Conservation (phyloP, 192 early-diverging fungal species). For the Backusella tuberculispora region DNA sequence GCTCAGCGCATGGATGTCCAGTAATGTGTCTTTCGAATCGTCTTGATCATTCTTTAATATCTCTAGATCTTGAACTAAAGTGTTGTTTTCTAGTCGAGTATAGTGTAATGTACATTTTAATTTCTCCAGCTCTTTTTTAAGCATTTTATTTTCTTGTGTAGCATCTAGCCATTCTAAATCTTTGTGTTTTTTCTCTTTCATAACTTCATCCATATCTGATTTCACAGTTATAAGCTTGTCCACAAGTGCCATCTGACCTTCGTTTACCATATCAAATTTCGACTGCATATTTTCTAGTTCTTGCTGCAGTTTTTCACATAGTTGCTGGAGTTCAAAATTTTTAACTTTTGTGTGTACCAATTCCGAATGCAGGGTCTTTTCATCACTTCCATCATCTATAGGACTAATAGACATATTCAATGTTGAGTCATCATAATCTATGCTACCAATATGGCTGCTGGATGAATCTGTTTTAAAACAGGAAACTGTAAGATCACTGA, state of each 20-base stretch:
- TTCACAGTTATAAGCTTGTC: slow-evolving; percentile 38
- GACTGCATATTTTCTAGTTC: slow-evolving; percentile 32
- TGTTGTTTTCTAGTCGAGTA: background rate
- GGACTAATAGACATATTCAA: background rate
- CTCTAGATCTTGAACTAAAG: background rate
- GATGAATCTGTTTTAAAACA: slow-evolving; percentile 5
- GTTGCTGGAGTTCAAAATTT: slow-evolving; percentile 40
- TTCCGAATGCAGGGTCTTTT: slow-evolving; percentile 19
- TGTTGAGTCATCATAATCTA: background rate
- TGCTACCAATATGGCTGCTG: background rate
- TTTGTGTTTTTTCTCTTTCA: slow-evolving; percentile 18
- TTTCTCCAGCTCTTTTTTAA: slow-evolving; percentile 30
- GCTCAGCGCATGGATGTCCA: background rate
- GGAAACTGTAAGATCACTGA: slow-evolving; percentile 9
- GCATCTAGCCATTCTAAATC: slow-evolving; percentile 14
- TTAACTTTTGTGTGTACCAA: slow-evolving; percentile 35
- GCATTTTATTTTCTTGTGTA: slow-evolving; percentile 35
- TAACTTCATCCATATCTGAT: slow-evolving; percentile 29
- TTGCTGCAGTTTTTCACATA: slow-evolving; percentile 27
- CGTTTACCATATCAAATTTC: slow-evolving; percentile 36
- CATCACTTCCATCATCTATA: background rate
- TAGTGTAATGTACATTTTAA: background rate
- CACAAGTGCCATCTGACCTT: slow-evolving; percentile 36
- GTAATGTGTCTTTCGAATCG: background rate
- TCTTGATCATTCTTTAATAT: background rate